Conservation (phyloP, 768 basidiomycete species). For the Leccinum pellstonianum region DNA sequence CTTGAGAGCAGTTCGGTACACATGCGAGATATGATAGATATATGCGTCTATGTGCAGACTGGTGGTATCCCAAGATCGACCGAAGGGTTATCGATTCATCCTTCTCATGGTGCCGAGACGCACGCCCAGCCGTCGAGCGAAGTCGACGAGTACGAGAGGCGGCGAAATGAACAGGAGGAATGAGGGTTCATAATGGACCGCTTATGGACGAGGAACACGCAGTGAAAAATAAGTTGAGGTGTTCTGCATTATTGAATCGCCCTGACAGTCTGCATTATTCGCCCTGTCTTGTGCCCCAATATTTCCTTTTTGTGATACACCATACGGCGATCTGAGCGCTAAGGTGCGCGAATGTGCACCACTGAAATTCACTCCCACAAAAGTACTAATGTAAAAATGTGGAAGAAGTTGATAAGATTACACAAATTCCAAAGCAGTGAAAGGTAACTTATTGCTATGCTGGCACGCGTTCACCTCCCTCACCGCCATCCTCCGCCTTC, state of each 20-base stretch:
- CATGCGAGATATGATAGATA: not conserved
- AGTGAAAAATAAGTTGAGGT: constrained; percentile 61
- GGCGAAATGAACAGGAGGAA: constrained; percentile 64
- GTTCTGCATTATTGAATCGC: not conserved
- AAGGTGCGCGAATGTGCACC: not conserved
- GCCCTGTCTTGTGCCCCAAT: too few species aligned
- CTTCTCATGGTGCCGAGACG: constrained; percentile 23
- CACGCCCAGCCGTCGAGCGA: constrained; percentile 18
- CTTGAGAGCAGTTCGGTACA: not conserved
- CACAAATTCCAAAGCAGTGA: not conserved
- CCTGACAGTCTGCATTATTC: too few species aligned
- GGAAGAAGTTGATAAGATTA: not conserved
- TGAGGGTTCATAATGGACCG: constrained; percentile 84
- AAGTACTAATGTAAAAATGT: too few species aligned
- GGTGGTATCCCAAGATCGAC: constrained; percentile 37
- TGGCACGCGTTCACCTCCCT: not conserved
- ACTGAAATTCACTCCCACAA: not conserved
- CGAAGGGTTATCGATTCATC: too few species aligned
- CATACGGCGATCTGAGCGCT: too few species aligned
- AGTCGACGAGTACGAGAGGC: constrained; percentile 39
- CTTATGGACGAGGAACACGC: constrained; percentile 79
- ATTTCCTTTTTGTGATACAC: too few species aligned
- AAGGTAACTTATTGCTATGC: not conserved
- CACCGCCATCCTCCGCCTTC: not conserved
- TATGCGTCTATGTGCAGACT: not conserved